phyloP scores from a whole-genome alignment of 164 flowering plant species.

The Vitis cinerea region DNA sequence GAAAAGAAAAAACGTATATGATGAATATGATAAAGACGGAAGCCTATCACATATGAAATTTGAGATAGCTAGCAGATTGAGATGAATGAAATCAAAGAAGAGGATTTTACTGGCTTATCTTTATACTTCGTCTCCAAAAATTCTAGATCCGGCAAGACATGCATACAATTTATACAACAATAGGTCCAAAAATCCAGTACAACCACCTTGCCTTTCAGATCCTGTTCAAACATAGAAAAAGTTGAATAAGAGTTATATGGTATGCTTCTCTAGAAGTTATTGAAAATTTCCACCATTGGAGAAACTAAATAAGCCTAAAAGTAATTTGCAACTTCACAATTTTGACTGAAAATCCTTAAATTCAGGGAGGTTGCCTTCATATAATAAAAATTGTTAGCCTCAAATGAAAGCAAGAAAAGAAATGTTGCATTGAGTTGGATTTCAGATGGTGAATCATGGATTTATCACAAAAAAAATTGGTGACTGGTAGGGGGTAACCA shows the following conservation, averaged over 20 bases:
- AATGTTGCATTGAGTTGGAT: no score
- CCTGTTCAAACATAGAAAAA: conserved; percentile 30
- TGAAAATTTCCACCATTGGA: no score
- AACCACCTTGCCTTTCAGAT: conserved; percentile 93
- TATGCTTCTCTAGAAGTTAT: neutral
- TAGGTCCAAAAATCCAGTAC: conserved; percentile 97
- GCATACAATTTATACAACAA: conserved; percentile 98
- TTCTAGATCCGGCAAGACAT: conserved; percentile 93
- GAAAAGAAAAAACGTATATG: no score
- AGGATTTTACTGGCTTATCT: conserved; percentile 65
- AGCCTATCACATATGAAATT: neutral
- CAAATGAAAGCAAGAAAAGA: no score
- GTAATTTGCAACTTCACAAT: no score
- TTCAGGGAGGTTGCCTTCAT: no score
- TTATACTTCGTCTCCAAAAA: conserved; percentile 88
- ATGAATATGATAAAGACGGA: neutral
- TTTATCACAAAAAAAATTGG: no score
- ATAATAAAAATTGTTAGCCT: no score
- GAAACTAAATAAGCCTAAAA: no score
- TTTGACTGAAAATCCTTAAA: no score
- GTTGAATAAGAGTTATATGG: neutral
- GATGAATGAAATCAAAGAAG: conserved; percentile 5
- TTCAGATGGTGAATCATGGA: no score
- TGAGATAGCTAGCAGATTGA: neutral
- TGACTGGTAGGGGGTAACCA: no score